These are phyloP conservation scores for Coemansia aciculifera DNA, from an alignment of 192 early-diverging fungal species.

Conservation along the genomic window DNA sequence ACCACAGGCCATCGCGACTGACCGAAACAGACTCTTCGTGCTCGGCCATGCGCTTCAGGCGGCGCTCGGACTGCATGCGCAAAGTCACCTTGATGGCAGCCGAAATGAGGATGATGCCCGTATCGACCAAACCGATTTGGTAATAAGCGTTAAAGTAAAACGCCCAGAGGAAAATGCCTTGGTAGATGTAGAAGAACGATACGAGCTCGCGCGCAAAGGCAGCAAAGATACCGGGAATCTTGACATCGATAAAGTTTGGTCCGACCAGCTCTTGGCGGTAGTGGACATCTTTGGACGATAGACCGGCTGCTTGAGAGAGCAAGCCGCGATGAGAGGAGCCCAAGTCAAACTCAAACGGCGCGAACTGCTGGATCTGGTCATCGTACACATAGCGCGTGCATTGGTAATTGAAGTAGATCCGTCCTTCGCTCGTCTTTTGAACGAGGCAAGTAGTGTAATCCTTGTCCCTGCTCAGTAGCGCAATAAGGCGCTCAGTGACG, in stretches of 20 bases:
- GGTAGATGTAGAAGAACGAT: constrained; percentile 57
- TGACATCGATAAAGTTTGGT: constrained; percentile 61
- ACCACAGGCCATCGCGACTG: constrained; percentile 62
- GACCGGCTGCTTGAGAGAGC: constrained; percentile 43
- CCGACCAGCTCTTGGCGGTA: constrained; percentile 60
- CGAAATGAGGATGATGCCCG: constrained; percentile 53
- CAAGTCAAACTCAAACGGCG: constrained; percentile 59
- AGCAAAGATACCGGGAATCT: constrained; percentile 42
- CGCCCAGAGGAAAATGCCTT: constrained; percentile 59
- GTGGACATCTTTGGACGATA: constrained; percentile 53
- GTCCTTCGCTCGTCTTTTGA: constrained; percentile 35
- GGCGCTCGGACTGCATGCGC: constrained; percentile 46
- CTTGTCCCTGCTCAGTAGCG: constrained; percentile 34
- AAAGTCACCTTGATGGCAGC: constrained; percentile 56
- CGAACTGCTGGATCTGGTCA: constrained; percentile 48
- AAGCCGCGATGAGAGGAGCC: constrained; percentile 56
- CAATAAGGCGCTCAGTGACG: constrained; percentile 27
- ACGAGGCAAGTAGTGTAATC: constrained; percentile 25
- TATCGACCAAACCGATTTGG: constrained; percentile 57
- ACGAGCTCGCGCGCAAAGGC: constrained; percentile 59
- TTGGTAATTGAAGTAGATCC: constrained; percentile 68
- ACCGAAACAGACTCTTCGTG: constrained; percentile 43
- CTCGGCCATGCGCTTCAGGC: constrained; percentile 59
- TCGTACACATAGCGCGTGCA: constrained; percentile 74
- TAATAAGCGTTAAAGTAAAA: constrained; percentile 60